Conservation (phyloP, 1,284 basidiomycete genomes). For the Jaminaea rosea region DNA sequence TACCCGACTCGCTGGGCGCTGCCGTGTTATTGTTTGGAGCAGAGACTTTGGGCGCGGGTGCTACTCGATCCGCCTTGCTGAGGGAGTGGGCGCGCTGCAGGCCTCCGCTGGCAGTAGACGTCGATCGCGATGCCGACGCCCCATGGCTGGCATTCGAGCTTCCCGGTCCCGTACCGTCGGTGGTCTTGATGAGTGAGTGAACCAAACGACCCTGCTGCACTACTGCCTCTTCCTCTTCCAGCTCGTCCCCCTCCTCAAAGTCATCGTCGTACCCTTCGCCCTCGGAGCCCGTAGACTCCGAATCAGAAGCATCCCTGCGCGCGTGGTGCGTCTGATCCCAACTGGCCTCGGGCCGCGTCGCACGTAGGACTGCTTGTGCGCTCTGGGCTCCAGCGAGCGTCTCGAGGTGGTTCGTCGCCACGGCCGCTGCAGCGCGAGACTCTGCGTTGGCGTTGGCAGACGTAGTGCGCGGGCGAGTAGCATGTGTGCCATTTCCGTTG, state of each 20-base stretch:
- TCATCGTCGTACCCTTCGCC: constrained; percentile 1
- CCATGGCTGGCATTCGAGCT: too few species aligned
- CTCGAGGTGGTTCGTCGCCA: constrained; percentile 4
- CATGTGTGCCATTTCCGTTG: too few species aligned
- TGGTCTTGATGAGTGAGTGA: neutral
- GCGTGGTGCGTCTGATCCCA: constrained; percentile 6
- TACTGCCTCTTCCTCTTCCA: neutral
- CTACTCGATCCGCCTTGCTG: too few species aligned
- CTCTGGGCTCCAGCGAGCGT: constrained; percentile 7
- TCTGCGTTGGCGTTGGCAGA: constrained; percentile 4
- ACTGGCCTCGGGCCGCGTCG: neutral
- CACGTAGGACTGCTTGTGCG: constrained; percentile 8
- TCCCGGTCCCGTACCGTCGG: too few species aligned
- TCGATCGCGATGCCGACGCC: too few species aligned
- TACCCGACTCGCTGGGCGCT: too few species aligned
- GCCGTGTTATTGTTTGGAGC: too few species aligned
- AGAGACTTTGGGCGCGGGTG: too few species aligned
- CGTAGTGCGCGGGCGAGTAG: too few species aligned
- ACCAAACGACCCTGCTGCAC: neutral
- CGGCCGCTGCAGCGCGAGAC: constrained; percentile 3
- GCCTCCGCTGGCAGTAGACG: too few species aligned
- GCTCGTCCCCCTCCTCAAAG: constrained; percentile 7
- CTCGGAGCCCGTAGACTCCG: neutral
- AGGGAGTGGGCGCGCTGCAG: too few species aligned
- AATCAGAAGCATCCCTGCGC: neutral